These are phyloP conservation scores for Ceraceosorus guamensis DNA, from an alignment of 1,284 basidiomycete species.

Conservation along the genomic window DNA sequence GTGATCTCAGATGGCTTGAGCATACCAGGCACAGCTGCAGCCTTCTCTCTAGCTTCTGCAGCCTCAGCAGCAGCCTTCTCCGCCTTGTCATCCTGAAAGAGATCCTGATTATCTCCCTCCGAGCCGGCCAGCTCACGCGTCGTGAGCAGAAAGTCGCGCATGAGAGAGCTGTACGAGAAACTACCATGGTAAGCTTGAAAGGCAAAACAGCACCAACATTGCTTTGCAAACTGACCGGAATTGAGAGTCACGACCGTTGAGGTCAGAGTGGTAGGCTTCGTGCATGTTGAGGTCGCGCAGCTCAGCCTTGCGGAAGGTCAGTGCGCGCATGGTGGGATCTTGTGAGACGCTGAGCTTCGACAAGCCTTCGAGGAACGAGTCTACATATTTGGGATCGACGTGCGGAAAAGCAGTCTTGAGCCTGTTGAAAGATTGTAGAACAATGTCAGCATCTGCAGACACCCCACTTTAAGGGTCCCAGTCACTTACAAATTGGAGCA, in stretches of 20 bases:
- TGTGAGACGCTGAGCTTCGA: slow-evolving; percentile 65
- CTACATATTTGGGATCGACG: slow-evolving; percentile 48
- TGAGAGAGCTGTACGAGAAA: slow-evolving; percentile 66
- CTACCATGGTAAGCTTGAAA: no score
- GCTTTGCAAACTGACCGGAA: no score
- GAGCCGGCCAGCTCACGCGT: slow-evolving; percentile 58
- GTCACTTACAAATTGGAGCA: slow-evolving; percentile 61
- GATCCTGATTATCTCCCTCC: slow-evolving; percentile 65
- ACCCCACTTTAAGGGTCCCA: slow-evolving; percentile 57
- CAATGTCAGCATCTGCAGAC: not conserved
- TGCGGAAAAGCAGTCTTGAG: slow-evolving; percentile 42
- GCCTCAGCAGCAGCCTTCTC: slow-evolving; percentile 64
- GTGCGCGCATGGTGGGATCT: slow-evolving; percentile 57
- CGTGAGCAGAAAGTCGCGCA: slow-evolving; percentile 61
- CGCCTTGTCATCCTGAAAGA: slow-evolving; percentile 92
- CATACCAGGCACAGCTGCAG: slow-evolving; percentile 95
- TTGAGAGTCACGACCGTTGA: no score
- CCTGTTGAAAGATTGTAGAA: not conserved
- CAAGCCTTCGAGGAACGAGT: slow-evolving; percentile 60
- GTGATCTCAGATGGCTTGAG: slow-evolving; percentile 68
- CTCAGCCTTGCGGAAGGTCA: no score
- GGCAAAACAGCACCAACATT: no score
- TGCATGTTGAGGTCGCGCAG: no score
- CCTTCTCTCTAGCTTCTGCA: slow-evolving; percentile 70
- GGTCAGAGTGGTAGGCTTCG: no score